Evolutionary conservation across 192 early-diverging fungal species (phyloP).

Genomic region (Linnemannia hyalina): DNA sequence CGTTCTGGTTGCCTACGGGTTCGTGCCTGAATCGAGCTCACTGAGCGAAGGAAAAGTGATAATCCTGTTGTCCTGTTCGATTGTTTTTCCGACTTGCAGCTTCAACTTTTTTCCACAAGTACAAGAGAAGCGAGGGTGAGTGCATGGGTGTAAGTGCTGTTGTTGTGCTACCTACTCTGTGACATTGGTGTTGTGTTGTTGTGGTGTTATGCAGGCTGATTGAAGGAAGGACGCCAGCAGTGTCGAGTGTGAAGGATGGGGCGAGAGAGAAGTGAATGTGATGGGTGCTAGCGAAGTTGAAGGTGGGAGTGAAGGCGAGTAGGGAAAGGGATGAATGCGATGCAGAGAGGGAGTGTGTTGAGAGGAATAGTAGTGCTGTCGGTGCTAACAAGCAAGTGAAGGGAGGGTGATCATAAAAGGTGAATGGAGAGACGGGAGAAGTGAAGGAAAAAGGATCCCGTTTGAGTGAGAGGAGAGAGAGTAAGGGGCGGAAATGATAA

Average conservation of each 20-base stretch:
- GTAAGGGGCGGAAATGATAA: not conserved
- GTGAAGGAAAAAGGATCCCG: not conserved
- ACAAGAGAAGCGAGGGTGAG: too few species aligned
- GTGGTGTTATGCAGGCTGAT: not conserved
- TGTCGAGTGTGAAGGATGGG: not conserved
- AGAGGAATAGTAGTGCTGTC: not conserved
- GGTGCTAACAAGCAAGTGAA: not conserved
- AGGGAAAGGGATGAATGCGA: not conserved
- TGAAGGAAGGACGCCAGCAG: not conserved
- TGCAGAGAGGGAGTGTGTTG: not conserved
- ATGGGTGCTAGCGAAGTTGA: not conserved
- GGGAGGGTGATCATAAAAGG: constrained; percentile 8
- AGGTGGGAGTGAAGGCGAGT: too few species aligned
- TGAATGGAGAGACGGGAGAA: not conserved
- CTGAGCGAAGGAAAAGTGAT: too few species aligned
- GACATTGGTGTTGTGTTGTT: not conserved
- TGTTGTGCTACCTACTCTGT: not conserved
- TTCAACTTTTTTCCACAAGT: too few species aligned
- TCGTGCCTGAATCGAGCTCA: not conserved
- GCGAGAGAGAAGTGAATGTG: not conserved
- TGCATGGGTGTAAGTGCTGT: not conserved
- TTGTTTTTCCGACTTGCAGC: too few species aligned
- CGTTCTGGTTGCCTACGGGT: not conserved
- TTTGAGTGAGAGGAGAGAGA: constrained; percentile 1
- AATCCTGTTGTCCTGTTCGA: too few species aligned